Evolutionary conservation across 139 green algal species (phyloP).

Genomic region (Micromonas pusilla): DNA sequence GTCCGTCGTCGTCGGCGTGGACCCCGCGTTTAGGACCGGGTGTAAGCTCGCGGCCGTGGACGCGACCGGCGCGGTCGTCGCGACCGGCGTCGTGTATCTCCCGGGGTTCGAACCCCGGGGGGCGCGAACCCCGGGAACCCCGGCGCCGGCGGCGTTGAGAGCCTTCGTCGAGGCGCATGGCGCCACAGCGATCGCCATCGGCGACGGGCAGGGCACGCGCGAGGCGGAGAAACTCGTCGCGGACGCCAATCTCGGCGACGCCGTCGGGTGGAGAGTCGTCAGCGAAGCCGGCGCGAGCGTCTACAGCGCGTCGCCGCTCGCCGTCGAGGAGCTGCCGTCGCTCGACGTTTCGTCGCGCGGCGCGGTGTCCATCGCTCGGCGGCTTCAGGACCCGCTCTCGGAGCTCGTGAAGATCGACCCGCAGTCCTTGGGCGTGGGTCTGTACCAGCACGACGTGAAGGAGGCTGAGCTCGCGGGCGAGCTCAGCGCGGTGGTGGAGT

Average conservation of each 20-base stretch:
- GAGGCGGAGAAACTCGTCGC: slow-evolving; percentile 33
- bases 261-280: slow-evolving; percentile 32
- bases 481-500: slow-evolving; percentile 36
- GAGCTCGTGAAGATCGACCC: slow-evolving; percentile 48
- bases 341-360: slow-evolving; percentile 41
- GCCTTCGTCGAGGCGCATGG: slow-evolving; percentile 4
- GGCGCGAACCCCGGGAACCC: neutral
- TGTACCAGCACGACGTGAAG: slow-evolving; percentile 45
- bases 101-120: neutral
- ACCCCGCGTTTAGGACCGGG: slow-evolving; percentile 38
- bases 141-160: neutral
- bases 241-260: neutral
- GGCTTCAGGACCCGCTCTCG: slow-evolving; percentile 43
- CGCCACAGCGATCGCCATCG: slow-evolving; percentile 30
- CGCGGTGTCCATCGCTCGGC: slow-evolving; percentile 40
- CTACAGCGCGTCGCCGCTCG: slow-evolving; percentile 34
- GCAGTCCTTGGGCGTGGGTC: slow-evolving; percentile 36
- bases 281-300: slow-evolving; percentile 38
- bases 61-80: slow-evolving; percentile 19
- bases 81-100: slow-evolving; percentile 13
- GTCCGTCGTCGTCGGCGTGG: slow-evolving; percentile 29
- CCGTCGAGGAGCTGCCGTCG: slow-evolving; percentile 33
- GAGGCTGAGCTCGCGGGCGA: neutral
- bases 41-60: slow-evolving; percentile 38
- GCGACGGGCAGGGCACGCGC: slow-evolving; percentile 34